Base-by-base conservation (phyloP, 2,329 filamentous ascomycete species). In the Paracoccidioides brasiliensis region DNA sequence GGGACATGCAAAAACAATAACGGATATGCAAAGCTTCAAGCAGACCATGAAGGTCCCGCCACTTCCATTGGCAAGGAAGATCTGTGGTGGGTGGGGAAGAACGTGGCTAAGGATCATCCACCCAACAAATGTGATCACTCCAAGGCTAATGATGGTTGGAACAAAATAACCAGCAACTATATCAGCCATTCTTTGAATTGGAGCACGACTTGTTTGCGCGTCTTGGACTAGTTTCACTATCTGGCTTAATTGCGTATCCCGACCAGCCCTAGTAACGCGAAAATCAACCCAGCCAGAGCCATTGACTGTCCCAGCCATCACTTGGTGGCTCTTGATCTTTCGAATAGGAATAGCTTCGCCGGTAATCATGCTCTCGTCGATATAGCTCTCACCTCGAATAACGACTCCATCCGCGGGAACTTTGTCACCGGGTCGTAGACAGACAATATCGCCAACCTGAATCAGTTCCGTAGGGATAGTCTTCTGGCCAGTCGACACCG, bases 181-280 rank as follows among this genome's bases (percentile, higher is more conserved):
- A 71, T 98, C 93, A 3, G 90, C 93, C 66, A 97, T 81, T 46
- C 88, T 83, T 70, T 98, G 93, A 57, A 98, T 98, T 0, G 93
- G 93, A 6, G 93, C 93, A 42, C 93, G 83, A 53, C 83, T 91
- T 2, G 91, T 97, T 70, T 98, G 93, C 3, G 93, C 93, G 68
- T 96, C 89, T 70, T 98, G 93, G 0, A 98, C 93, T n/a, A 97
- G 80, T 70, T 91, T 93, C 60, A 98, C 93, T 61, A 98, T 98
- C 71, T 97, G 93, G 71, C 90, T 95, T 55, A 98, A 83, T 69
- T 97, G 91, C 0, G 93, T 98, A 66, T 98, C 91, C 59, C 90
- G 86, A 51, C 93, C 93, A 40, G 91, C 90, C 63, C 91, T 82
- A 3, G 88, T 95, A 57, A 98, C 93, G 45, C 87, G 83, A 70